phyloP scores from a whole-genome alignment of 106 monocot species.

The Dioscorea dumetorum region DNA sequence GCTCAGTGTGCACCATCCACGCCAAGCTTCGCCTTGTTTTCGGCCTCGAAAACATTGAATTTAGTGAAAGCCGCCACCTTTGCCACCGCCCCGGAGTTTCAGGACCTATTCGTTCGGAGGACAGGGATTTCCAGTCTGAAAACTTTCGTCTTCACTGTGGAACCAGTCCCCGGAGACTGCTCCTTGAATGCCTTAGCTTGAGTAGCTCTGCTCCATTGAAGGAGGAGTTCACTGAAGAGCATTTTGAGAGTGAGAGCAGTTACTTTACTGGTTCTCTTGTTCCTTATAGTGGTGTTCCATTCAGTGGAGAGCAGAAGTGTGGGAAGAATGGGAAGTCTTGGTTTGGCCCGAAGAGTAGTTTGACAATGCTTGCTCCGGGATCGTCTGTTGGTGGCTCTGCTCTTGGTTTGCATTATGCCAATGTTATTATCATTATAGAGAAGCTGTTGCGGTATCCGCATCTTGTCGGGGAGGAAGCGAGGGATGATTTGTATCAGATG shows the following conservation, averaged over 20 bases:
- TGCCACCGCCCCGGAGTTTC: slow-evolving; percentile 20
- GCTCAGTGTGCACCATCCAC: slow-evolving; percentile 65
- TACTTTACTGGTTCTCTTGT: slow-evolving; percentile 5
- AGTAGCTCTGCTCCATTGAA: slow-evolving; percentile 32
- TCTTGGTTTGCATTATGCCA: slow-evolving; percentile 82
- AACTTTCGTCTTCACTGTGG: slow-evolving; percentile 44
- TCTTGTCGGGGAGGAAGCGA: slow-evolving; percentile 82
- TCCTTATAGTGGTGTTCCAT: slow-evolving; percentile 19
- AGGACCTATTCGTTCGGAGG: too few relatives aligned
- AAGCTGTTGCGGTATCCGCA: slow-evolving; percentile 79
- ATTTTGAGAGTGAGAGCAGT: slow-evolving; percentile 26
- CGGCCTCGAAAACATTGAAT: slow-evolving; percentile 11
- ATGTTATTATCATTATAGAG: slow-evolving; percentile 84
- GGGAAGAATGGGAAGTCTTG: slow-evolving; percentile 1
- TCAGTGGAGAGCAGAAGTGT: slow-evolving; percentile 20
- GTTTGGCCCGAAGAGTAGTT: slow-evolving; percentile 48
- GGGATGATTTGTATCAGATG: slow-evolving; percentile 94
- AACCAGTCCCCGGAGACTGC: slow-evolving; percentile 47
- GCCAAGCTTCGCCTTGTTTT: slow-evolving; percentile 52
- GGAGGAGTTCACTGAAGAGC: slow-evolving; percentile 11
- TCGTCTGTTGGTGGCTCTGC: slow-evolving; percentile 77
- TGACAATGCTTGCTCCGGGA: slow-evolving; percentile 51
- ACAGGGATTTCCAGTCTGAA: slow-evolving; percentile 15
- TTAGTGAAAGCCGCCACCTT: slow-evolving; percentile 16
- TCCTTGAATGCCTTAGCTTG: slow-evolving; percentile 74